Evolutionary conservation across 2,329 filamentous ascomycete species (phyloP), one percentile per base, ranked within the genome.

Genomic region (Scedosporium boydii): DNA sequence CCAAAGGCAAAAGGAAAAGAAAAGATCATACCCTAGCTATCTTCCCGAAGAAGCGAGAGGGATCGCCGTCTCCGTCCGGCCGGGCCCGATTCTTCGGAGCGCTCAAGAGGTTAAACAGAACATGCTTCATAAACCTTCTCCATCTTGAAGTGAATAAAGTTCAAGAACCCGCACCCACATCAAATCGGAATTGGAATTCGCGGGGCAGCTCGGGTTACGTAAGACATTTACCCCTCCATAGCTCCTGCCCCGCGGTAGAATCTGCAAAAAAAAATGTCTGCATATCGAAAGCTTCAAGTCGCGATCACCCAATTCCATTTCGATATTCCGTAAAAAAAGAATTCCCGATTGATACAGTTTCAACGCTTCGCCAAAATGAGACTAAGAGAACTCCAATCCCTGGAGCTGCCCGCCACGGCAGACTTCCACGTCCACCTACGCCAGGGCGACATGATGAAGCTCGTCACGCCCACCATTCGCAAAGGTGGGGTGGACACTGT

Each of bases 371-470:
- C 44, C 29, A 71, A 67, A 57, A 75, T 76, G 72, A 71, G 74
- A 34, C 66, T 77, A 34, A 74, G 71, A 64, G 66, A 69, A 23
- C 69, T 69, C 21, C 66, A 77, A 42, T 68, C 70, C 41, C 65
- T 82, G 53, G 80, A 85, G 76, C 78, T 89, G 68, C 84, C 85
- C 59, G 80, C 86, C 23, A 78, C 85, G 65, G 86, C 86, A 60
- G 87, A 89, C 73, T 84, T 88, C 75, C 85, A 87, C 68, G 87
- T 90, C 68, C 88, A 91, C 73, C 77, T 91, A 67, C 84, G 88
- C 34, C 84, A 90, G 72, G 87, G 82, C 21, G 77, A 82, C 63
- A 82, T 86, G 78, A 86, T 87, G 81, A 77, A 85, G 64, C 69
- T 80, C 41, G 81, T 83, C 23, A 76, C 75, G 55, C 80, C 80